Base-by-base conservation (phyloP, 441 rosid genomes). In the Arabidopsis hybrid region DNA sequence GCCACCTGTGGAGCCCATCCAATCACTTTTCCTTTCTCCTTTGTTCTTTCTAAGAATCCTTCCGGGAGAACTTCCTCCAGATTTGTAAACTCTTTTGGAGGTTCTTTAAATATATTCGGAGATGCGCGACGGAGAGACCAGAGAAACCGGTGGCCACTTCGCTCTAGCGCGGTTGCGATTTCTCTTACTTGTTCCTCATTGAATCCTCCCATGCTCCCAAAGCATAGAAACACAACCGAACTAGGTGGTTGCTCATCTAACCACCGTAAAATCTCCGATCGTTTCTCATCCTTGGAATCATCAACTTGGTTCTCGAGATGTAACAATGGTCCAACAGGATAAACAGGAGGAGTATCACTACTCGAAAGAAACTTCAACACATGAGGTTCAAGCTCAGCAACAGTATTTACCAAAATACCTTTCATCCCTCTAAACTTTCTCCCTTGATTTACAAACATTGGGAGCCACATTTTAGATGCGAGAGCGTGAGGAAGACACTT, bases 1-100 rank as follows among this genome's bases (percentile, higher is more conserved):
- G 63, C 71, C 3, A 26, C 73, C 7, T 88, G 93, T 2, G 86
- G 89, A 1, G 89, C 87, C 91, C 91, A 88, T 0, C 88, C 87
- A 0, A 84, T 74, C 7, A 85, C 78, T 45, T 62, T 85, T 7
- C 93, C 91, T 0, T 6, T 76, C 16, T 52, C 55, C 2, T 26
- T 42, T 0, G 81, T 79, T 13, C 86, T 72, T 3, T 79, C 83
- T 13, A 81, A 11, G 67, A 87, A 85, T 9, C 85, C 88, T 35
- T 77, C 72, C 1, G 91, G 86, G 2, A 87, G 60, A 35, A 80
- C 34, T 9, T 82, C 79, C 29, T 66, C 65, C 0, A 43, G 36
- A 2, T 61, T 72, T 14, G 18, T 26, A 1, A 50, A 78, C 3
- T 78, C 80, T 3, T 6, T 16, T 0, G 78, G 77, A 32, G 5